These are phyloP conservation scores for Exophiala lecanii-corni DNA, from an alignment of 2,329 filamentous ascomycete species.

Conservation along the genomic window DNA sequence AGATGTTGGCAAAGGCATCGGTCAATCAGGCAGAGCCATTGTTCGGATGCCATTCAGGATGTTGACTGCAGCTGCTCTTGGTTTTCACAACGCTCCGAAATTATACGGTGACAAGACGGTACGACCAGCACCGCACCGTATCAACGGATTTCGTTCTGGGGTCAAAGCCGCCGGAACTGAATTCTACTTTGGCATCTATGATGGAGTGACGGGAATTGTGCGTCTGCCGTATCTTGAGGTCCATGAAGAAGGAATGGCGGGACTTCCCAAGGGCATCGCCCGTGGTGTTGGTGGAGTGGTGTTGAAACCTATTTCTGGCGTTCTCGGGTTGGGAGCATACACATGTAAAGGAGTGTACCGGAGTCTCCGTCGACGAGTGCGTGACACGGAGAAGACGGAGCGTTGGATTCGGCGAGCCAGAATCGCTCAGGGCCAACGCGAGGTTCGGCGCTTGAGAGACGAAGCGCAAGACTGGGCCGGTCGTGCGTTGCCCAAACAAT, in stretches of 20 bases:
- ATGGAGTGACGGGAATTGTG: conserved; percentile 43
- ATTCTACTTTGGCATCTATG: conserved; percentile 41
- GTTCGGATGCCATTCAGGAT: conserved; percentile 42
- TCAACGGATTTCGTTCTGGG: conserved; percentile 47
- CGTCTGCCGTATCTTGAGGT: conserved; percentile 41
- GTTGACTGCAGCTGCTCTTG: conserved; percentile 47
- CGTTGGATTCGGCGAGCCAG: conserved; percentile 33
- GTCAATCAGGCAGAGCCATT: conserved; percentile 22
- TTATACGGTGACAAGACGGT: conserved; percentile 51
- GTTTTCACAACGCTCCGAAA: conserved; percentile 50
- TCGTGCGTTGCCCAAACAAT: neutral
- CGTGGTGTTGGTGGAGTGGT: conserved; percentile 44
- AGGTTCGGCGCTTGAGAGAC: conserved; percentile 14
- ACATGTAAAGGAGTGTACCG: conserved; percentile 41
- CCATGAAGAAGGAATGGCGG: conserved; percentile 38
- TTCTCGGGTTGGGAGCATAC: conserved; percentile 40
- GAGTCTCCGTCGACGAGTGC: conserved; percentile 35
- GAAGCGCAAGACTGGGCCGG: neutral
- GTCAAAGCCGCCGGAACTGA: conserved; percentile 42
- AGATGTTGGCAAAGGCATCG: conserved; percentile 23
- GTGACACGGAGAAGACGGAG: conserved; percentile 34
- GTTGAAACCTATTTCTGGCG: conserved; percentile 42
- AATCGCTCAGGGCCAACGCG: conserved; percentile 23
- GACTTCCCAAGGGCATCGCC: conserved; percentile 40
- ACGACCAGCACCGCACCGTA: conserved; percentile 35